Evolutionary conservation across 31 red algal species (phyloP).

Genomic region (Asparagopsis taxiformis): DNA sequence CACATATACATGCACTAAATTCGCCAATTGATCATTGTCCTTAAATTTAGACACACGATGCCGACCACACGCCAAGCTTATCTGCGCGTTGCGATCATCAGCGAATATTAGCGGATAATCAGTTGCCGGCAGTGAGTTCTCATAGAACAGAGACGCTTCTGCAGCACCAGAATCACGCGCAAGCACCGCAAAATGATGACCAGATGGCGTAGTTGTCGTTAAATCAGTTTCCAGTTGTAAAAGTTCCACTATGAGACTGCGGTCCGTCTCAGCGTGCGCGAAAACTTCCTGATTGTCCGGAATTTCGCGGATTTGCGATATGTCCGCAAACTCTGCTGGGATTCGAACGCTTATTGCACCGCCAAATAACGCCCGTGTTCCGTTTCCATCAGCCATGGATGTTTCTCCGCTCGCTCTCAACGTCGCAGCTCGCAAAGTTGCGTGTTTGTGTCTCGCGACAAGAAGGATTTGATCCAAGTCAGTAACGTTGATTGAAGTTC

Average conservation of each 20-base stretch:
- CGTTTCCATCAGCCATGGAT: too few species aligned
- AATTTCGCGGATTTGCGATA: conserved; percentile 24
- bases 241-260: conserved; percentile 47
- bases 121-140: not conserved
- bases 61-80: conserved; percentile 33
- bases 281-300: conserved; percentile 72
- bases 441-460: too few species aligned
- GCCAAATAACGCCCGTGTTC: conserved; percentile 33
- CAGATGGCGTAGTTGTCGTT: conserved; percentile 18
- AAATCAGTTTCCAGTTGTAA: not conserved
- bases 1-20: conserved; percentile 31
- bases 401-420: too few species aligned
- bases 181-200: conserved; percentile 26
- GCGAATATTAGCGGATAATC: conserved; percentile 1
- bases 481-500: too few species aligned
- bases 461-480: too few species aligned
- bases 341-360: conserved; percentile 36
- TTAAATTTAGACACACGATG: conserved; percentile 54
- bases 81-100: not conserved
- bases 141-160: not conserved
- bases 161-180: conserved; percentile 27
- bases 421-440: too few species aligned
- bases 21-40: conserved; percentile 14
- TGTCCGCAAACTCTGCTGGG: conserved; percentile 41
- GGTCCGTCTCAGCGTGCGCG: conserved; percentile 45